These are phyloP conservation scores for Exidia glandulosa DNA, from an alignment of 768 basidiomycete genomes.

Conservation along the genomic window DNA sequence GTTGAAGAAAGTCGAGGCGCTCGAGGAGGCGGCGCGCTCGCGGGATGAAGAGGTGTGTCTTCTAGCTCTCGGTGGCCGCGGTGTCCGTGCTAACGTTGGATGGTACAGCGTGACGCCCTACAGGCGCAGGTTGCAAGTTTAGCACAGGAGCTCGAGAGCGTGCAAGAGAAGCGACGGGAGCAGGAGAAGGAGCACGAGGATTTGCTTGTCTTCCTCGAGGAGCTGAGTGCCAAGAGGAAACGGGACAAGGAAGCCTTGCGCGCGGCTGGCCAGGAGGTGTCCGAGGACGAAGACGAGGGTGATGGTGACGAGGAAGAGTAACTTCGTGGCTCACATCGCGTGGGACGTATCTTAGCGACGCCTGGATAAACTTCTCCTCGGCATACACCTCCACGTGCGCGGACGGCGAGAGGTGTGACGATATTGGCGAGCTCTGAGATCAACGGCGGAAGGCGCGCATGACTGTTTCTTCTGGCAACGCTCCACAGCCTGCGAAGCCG, in stretches of 20 bases:
- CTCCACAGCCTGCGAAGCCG: too few relatives aligned
- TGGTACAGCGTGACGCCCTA: constrained; percentile 32
- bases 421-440: too few relatives aligned
- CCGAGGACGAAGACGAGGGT: constrained; percentile 82
- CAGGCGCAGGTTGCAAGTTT: constrained; percentile 37
- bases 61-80: constrained; percentile 10
- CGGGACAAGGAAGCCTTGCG: constrained; percentile 72
- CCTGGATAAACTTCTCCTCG: too few relatives aligned
- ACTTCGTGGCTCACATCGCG: too few relatives aligned
- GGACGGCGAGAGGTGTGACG: too few relatives aligned
- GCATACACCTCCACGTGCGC: too few relatives aligned
- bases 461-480: too few relatives aligned
- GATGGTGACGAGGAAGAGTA: constrained; percentile 36
- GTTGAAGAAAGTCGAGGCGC: not conserved
- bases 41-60: not conserved
- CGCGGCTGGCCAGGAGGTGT: constrained; percentile 72
- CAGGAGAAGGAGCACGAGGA: constrained; percentile 96
- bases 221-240: constrained; percentile 75
- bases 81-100: not conserved
- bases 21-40: not conserved
- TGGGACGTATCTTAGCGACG: too few relatives aligned
- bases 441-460: too few relatives aligned
- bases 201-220: constrained; percentile 84
- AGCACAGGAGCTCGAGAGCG: constrained; percentile 34
- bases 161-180: constrained; percentile 62